Evolutionary conservation across 495 filamentous ascomycete species (phyloP), one percentile per base, ranked within the genome.

Genomic region (Neurospora sp.): DNA sequence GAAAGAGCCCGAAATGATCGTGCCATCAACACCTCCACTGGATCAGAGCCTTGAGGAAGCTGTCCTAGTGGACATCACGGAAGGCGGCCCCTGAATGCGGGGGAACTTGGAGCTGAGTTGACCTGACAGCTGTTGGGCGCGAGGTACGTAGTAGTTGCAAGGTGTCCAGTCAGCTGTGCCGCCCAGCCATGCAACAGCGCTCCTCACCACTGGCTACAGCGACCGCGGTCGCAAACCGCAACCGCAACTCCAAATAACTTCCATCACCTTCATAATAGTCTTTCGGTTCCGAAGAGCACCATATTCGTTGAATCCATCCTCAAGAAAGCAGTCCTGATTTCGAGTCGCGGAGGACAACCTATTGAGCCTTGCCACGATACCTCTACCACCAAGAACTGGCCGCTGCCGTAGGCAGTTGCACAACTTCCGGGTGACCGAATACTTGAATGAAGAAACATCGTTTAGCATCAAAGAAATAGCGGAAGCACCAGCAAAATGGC

Each of bases 401-500:
- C 53, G 27, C 14, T 37, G 53, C 53, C 14, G 27, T 31, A 65
- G 27, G 27, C 53, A 35, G 53, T 17, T 35, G 53, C 53, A 65
- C 27, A 4, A 35, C 27, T 37, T 65, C 27, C 22, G 12, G 22
- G 22, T 12, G 20, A 61, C 53, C 53, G 3, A 61, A 35, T 35
- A 31, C 27, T 35, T 17, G 14, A 65, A 65, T 35, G 35, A 35
- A 9, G 3, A 17, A 37, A 3, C 27, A 65, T 65, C 53, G 27
- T 17, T 65, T 16, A 17, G 53, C 14, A 65, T 35, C 14, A 65
- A 37, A 65, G 53, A 17, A 35, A 65, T 14, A 65, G 53, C 27
- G 27, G 27, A 65, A 45, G 17, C 48, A 39, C 3, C 22, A 35
- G 70, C 72, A 31, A 42, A 61, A 75, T 78, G 73, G 61, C 75